These are phyloP conservation scores for Agrocybe praecox DNA, from an alignment of 768 basidiomycete species.

Conservation along the genomic window DNA sequence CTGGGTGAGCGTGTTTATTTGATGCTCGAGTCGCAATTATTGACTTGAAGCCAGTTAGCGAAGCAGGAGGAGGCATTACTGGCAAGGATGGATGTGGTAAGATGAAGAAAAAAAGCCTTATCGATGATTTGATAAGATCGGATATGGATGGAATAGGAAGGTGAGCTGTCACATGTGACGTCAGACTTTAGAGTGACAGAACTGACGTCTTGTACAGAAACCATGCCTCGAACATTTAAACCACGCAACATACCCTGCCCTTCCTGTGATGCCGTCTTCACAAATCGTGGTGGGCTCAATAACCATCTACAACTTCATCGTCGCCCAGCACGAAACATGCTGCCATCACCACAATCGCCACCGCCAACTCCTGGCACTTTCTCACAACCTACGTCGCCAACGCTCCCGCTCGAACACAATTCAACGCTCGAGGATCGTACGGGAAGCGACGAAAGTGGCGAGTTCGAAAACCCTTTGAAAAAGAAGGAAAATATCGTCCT, in stretches of 20 bases:
- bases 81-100: background rate
- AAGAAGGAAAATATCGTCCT: no score
- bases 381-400: background rate
- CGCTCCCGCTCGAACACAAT: background rate
- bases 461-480: no score
- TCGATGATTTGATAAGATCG: background rate
- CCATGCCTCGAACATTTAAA: background rate
- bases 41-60: background rate
- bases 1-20: slow-evolving; percentile 4
- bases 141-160: background rate
- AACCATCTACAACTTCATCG: background rate
- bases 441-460: no score
- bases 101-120: background rate
- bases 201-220: background rate
- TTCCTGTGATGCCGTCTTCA: no score
- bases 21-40: background rate
- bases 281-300: no score
- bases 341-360: background rate
- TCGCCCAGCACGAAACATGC: background rate
- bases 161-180: background rate
- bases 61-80: background rate
- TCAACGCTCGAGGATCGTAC: no score
- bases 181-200: background rate
- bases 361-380: no score
- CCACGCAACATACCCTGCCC: background rate